Conservation (phyloP, 441 rosid genomes). For the Hura crepitans region DNA sequence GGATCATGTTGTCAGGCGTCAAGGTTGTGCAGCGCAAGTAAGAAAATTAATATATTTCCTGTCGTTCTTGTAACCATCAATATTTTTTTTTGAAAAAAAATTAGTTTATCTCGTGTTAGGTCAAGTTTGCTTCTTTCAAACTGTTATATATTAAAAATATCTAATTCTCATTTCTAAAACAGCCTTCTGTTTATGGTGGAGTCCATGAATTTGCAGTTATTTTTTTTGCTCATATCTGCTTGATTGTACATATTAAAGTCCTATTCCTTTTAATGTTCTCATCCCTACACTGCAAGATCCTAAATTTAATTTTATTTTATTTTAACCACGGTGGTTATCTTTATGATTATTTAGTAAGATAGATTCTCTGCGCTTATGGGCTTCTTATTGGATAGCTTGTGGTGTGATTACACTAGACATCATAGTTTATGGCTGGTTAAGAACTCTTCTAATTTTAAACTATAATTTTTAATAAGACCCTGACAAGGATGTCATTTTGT, state of each 20-base stretch:
- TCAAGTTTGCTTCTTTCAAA: background rate
- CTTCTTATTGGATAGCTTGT: background rate
- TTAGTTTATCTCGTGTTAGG: background rate
- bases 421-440: background rate
- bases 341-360: background rate
- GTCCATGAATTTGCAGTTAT: background rate
- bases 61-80: background rate
- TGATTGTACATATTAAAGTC: background rate
- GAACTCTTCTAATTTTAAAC: conserved; percentile 10
- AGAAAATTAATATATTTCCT: conserved; percentile 12
- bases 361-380: background rate
- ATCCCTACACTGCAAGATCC: background rate
- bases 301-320: background rate
- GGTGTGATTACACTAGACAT: conserved; percentile 9
- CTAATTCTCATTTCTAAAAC: background rate
- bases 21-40: conserved; percentile 96
- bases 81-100: background rate
- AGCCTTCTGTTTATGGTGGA: background rate
- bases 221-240: background rate
- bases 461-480: background rate
- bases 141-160: background rate
- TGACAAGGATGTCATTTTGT: conserved; percentile 7
- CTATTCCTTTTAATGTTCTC: background rate
- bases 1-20: conserved; percentile 92
- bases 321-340: background rate